Evolutionary conservation across 306 rosid species (phyloP), one percentile per base, ranked within the genome.

Genomic region (Mimosa pudica): DNA sequence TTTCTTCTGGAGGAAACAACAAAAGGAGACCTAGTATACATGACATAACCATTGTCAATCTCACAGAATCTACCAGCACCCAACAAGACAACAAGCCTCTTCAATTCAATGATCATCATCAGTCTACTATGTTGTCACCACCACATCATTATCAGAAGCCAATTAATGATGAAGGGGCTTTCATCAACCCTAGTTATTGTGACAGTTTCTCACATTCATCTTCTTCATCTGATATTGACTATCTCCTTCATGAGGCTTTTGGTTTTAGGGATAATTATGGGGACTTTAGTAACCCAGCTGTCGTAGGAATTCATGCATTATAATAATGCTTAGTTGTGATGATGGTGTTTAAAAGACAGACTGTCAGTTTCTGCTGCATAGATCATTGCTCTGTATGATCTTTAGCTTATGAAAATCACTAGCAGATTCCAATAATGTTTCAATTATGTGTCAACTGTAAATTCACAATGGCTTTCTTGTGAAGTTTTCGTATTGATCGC

Each of bases 21-120:
- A 94, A 89, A 79, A 89, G 95, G 58, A 87, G 98, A 65, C 97
- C 98, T 0, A 94, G 98, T 84, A 94, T 94, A 77, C 98, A 94
- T 74, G 98, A 94, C 46, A 92, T 94, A 77, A 94, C 98, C 7
- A 91, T 92, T 45, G 84, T 88, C 33, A 94, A 86, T 82, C 92
- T 94, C 24, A 81, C 91, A 47, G 88, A 84, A 55, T 60, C 80
- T 6, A 42, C 85, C 67, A 14, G 79, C 12, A 42, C 85, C 64
- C 62, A 86, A 46, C 90, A 89, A 70, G 75, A 83, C 20, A 86
- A 75, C 58, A 75, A 79, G 67, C 51, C 85, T n/a, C 70, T 78
- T 47, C 70, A 75, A 4, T 54, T 84, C 45, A 84, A 88, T 76
- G 85, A 60, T 24, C 65, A 88, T 76, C 84, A 60, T 24, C 65